Conservation (phyloP, 1,284 basidiomycete genomes). For the Boletellus deceptivus region DNA sequence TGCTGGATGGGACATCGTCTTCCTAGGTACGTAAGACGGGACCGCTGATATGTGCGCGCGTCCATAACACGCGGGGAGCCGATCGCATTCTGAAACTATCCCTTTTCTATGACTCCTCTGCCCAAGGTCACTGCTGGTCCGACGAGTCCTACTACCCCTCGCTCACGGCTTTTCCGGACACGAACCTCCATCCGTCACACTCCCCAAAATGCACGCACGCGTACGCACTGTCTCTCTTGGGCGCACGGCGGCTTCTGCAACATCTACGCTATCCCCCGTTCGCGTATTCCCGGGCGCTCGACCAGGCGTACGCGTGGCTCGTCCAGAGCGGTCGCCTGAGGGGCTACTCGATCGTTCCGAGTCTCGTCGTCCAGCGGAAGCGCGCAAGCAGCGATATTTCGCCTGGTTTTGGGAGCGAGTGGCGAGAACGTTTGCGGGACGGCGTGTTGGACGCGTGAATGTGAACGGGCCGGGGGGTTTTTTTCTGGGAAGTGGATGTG, state of each 20-base stretch:
- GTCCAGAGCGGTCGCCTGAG: conserved; percentile 52
- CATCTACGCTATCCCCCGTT: conserved; percentile 62
- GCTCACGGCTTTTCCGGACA: conserved; percentile 18
- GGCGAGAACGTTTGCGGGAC: conserved; percentile 50
- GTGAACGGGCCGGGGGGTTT: too few relatives aligned
- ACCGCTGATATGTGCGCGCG: not conserved
- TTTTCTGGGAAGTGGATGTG: too few relatives aligned
- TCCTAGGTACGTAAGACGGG: conserved; percentile 54
- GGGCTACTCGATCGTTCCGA: conserved; percentile 63
- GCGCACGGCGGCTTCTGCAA: conserved; percentile 52
- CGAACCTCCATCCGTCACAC: conserved; percentile 51
- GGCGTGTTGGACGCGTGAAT: conserved; percentile 43
- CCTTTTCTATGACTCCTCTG: not conserved
- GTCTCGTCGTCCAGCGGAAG: conserved; percentile 62
- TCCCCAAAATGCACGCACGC: conserved; percentile 69
- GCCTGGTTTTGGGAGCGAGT: conserved; percentile 50
- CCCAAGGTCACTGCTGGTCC: conserved; percentile 70
- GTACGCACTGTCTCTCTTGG: conserved; percentile 54
- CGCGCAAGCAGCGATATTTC: conserved; percentile 51
- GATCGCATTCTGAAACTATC: not conserved
- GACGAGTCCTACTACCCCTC: conserved; percentile 48
- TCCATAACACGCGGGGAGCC: not conserved
- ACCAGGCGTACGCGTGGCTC: conserved; percentile 73
- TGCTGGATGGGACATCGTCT: conserved; percentile 70
- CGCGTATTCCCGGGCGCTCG: conserved; percentile 73